Evolutionary conservation across 257 asterid genomes (phyloP).

Genomic region (Solanum appendiculatum): DNA sequence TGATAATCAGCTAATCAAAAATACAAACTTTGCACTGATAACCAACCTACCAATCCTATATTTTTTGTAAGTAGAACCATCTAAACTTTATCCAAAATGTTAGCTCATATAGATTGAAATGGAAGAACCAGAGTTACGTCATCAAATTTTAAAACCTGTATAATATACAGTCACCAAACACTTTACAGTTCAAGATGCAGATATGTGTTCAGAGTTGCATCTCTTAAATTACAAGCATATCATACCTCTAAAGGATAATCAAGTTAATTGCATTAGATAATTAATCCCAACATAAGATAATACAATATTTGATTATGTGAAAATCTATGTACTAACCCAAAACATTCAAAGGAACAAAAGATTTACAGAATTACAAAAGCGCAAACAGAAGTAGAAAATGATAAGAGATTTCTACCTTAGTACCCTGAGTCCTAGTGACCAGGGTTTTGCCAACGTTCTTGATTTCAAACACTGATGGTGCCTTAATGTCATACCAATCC

Average conservation of each 20-base stretch:
- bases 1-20: neutral
- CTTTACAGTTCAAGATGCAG: neutral
- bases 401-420: constrained; percentile 25
- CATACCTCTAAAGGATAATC: neutral
- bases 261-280: neutral
- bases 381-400: neutral
- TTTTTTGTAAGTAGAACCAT: neutral
- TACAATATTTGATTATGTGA: neutral
- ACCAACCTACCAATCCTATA: neutral
- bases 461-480: constrained; percentile 40
- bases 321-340: neutral
- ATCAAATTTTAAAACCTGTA: neutral
- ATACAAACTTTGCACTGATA: neutral
- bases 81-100: neutral
- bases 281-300: neutral
- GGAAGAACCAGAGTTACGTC: neutral
- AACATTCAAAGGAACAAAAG: neutral
- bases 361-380: neutral
- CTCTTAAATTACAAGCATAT: neutral
- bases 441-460: constrained; percentile 55
- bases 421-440: constrained; percentile 64
- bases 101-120: neutral
- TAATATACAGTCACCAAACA: neutral
- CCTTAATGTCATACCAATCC: constrained; percentile 66
- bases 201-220: neutral